Conservation (phyloP, 257 asterid species). For the Solanum arcanum region DNA sequence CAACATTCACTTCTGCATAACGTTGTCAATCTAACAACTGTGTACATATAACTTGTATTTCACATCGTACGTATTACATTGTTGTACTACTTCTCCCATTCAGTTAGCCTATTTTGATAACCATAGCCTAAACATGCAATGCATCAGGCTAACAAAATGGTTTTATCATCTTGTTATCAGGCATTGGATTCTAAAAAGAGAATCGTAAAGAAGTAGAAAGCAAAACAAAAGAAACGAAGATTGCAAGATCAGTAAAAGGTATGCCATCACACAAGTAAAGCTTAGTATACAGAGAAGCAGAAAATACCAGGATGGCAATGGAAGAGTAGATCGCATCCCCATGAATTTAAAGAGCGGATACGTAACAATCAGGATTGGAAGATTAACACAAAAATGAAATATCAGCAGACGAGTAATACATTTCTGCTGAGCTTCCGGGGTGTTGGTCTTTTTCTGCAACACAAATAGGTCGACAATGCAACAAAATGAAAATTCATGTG, state of each 20-base stretch:
- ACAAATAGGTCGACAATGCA: conserved; percentile 11
- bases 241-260: background rate
- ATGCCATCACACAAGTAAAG: conserved; percentile 14
- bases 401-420: conserved; percentile 74
- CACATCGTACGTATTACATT: background rate
- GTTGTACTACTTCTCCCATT: background rate
- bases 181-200: background rate
- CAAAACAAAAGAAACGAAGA: background rate
- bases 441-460: conserved; percentile 74
- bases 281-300: conserved; percentile 45
- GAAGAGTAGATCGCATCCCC: conserved; percentile 93
- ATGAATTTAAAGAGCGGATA: conserved; percentile 83
- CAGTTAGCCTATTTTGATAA: background rate
- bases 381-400: conserved; percentile 80
- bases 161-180: background rate
- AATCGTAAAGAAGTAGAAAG: background rate
- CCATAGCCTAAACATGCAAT: background rate
- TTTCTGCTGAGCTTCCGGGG: conserved; percentile 85
- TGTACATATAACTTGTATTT: background rate
- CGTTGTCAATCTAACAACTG: background rate
- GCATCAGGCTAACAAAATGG: background rate
- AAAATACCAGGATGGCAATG: conserved; percentile 96
- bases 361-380: conserved; percentile 75
- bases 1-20: background rate
- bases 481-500: background rate